Base-by-base conservation (phyloP, 139 green algal species). In the Coelastrella sp. region DNA sequence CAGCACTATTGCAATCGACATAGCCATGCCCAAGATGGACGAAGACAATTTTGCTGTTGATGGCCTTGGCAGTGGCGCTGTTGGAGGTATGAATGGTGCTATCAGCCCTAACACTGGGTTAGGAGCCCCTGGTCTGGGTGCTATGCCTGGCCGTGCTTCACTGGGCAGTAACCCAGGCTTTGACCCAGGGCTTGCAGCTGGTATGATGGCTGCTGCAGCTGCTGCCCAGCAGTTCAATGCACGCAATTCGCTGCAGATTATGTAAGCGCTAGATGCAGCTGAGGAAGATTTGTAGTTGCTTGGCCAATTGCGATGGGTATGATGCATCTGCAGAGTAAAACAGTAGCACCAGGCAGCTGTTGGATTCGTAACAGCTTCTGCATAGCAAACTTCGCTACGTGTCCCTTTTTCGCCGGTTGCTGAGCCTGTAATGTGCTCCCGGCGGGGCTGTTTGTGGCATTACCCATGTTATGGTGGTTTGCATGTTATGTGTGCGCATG, bases 1-100 rank as follows among this genome's bases (percentile, higher is more conserved):
- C 84, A 92, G 91, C 68, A 94, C 93, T 49, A 95, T 96, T 56
- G 94, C 94, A 7, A 96, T 96, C 79, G 94, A 96, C 89, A 94
- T 96, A 22, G 94, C 94, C 24, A 94, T 96, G 92, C 94, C 94
- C 56, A 95, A 96, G 92, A 91, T 94, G 25, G 84, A 89, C 22
- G 89, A 89, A 24, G 82, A 85, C 14, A 25, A 25, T 76, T 24
- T 87, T 75, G 70, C 70, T 35, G 15, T 82, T 6, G 80, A 84
- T 57, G 17, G 20, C 8, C 24, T 24, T 58, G 58, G 58, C 12
- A 27, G 66, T 60, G 88, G 15, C 56, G 78, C 7, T 57, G 60
- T 65, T 61, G 81, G 11, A 8, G 66, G 68, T 24, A 81, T 81
- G 66, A 59, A 7, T 24, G 58, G 22, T 20, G 7, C 80, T 22